phyloP scores from a whole-genome alignment of 805 yeast species.

The Cyberlindnera saturnus region DNA sequence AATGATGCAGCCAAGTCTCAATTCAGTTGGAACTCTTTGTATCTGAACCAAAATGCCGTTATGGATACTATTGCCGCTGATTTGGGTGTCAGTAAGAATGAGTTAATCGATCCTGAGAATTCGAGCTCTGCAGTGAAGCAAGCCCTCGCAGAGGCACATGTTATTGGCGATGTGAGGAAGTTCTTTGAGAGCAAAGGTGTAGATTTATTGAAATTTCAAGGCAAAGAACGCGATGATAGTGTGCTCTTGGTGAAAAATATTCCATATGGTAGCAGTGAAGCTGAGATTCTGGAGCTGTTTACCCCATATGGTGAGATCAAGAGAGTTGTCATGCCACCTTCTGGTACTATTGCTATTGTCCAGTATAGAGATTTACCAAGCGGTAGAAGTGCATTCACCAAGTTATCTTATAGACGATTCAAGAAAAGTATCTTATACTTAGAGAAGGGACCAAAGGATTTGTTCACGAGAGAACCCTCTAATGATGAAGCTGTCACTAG shows the following conservation, averaged over 20 bases:
- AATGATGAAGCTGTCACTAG: conserved; percentile 18
- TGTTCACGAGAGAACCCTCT: conserved; percentile 58
- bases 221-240: conserved; percentile 69
- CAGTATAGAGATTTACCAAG: conserved; percentile 79
- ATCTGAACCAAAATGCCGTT: conserved; percentile 87
- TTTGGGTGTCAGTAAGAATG: conserved; percentile 77
- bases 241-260: conserved; percentile 84
- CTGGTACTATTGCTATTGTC: conserved; percentile 92
- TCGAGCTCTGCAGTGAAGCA: conserved; percentile 90
- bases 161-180: conserved; percentile 82
- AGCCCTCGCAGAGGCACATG: conserved; percentile 96
- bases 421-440: conserved; percentile 82
- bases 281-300: conserved; percentile 79
- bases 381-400: conserved; percentile 86
- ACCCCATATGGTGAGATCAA: conserved; percentile 72
- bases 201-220: conserved; percentile 66
- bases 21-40: conserved; percentile 93
- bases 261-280: conserved; percentile 77
- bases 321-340: conserved; percentile 87
- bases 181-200: conserved; percentile 84
- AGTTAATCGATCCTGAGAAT: conserved; percentile 81
- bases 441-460: conserved; percentile 88
- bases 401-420: conserved; percentile 80
- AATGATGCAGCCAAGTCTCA: conserved; percentile 80
- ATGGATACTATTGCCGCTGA: conserved; percentile 82